phyloP scores from a whole-genome alignment of 2,329 filamentous ascomycete genomes.

The Fusarium subtropicale region DNA sequence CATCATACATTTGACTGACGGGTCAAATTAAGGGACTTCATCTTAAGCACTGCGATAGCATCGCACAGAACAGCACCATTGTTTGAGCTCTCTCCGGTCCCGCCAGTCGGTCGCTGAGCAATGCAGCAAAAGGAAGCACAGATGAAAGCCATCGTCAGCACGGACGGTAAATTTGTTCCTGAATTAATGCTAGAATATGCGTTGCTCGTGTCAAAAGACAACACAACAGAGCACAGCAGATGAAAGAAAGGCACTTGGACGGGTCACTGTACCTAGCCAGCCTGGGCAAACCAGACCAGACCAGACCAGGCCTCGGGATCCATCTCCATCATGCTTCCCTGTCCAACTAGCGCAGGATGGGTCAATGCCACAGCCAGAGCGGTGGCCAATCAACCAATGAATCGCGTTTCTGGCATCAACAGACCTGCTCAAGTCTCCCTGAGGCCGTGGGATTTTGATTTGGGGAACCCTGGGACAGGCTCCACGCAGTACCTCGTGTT shows the following conservation, averaged over 20 bases:
- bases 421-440: slow-evolving; percentile 47
- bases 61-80: slow-evolving; percentile 37
- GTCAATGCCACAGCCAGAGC: slow-evolving; percentile 45
- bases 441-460: slow-evolving; percentile 43
- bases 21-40: slow-evolving; percentile 38
- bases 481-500: slow-evolving; percentile 48
- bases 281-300: background rate
- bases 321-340: slow-evolving; percentile 35
- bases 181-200: slow-evolving; percentile 26
- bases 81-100: slow-evolving; percentile 31
- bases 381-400: slow-evolving; percentile 46
- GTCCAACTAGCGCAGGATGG: slow-evolving; percentile 46
- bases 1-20: slow-evolving; percentile 14
- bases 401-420: slow-evolving; percentile 44
- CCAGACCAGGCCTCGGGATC: slow-evolving; percentile 24
- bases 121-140: slow-evolving; percentile 31
- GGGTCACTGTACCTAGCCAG: slow-evolving; percentile 31
- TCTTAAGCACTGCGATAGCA: slow-evolving; percentile 17
- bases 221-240: slow-evolving; percentile 9
- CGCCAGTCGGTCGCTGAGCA: slow-evolving; percentile 30
- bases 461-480: slow-evolving; percentile 49
- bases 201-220: slow-evolving; percentile 2
- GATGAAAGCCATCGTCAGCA: slow-evolving; percentile 30
- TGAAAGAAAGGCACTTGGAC: slow-evolving; percentile 20
- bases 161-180: slow-evolving; percentile 30